Conservation (phyloP, 495 filamentous ascomycete species). For the Hyaloscypha finlandica region DNA sequence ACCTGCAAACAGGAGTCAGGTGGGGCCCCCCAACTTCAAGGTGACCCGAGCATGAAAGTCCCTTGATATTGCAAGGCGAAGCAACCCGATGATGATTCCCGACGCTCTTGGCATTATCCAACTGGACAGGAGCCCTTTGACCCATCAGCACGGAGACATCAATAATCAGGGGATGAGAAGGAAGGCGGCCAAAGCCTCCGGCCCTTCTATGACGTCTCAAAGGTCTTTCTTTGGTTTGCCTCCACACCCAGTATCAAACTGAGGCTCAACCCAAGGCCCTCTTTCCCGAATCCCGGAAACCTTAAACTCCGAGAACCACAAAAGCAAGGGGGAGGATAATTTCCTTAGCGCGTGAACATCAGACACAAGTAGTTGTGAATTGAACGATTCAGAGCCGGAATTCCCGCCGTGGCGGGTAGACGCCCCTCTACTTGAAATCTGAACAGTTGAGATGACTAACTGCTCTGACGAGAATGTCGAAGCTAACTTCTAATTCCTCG, state of each 20-base stretch:
- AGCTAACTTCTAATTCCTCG: no score
- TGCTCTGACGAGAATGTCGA: no score
- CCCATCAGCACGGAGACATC: background rate
- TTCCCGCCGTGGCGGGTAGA: background rate
- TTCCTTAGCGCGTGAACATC: background rate
- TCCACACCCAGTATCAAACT: background rate
- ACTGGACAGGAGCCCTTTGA: background rate
- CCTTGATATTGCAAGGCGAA: background rate
- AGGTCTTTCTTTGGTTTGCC: background rate
- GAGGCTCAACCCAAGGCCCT: background rate
- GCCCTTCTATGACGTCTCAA: conserved; percentile 12
- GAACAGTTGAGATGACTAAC: no score
- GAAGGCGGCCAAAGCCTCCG: conserved; percentile 3
- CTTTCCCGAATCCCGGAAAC: background rate
- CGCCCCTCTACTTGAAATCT: no score
- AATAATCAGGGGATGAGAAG: background rate
- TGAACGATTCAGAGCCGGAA: background rate
- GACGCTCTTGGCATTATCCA: background rate
- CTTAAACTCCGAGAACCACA: background rate
- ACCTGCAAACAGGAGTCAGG: background rate
- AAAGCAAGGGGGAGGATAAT: background rate
- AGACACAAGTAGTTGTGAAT: background rate
- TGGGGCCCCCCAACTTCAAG: background rate
- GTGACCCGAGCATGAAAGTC: background rate
- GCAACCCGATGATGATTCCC: background rate